phyloP scores from a whole-genome alignment of 2,329 filamentous ascomycete genomes.

The Colletotrichum eremochloae region DNA sequence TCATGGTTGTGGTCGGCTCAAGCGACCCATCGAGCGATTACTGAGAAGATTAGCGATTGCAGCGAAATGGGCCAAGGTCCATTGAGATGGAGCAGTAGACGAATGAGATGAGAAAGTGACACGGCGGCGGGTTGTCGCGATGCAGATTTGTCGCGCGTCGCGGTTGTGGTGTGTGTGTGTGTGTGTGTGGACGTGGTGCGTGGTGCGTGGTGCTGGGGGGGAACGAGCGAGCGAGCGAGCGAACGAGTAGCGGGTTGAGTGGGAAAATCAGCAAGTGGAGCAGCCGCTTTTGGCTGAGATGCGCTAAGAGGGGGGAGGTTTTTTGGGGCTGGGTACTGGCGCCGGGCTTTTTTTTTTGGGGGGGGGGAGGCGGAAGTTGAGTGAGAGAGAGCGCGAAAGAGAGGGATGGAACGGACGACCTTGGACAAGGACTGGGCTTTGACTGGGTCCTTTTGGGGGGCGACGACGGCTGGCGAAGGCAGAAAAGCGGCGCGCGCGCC shows the following conservation, averaged over 20 bases:
- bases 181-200: slow-evolving; percentile 47
- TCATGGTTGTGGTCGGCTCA: slow-evolving; percentile 70
- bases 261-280: slow-evolving; percentile 41
- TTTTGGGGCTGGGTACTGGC: slow-evolving; percentile 7
- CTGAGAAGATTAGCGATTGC: slow-evolving; percentile 62
- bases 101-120: slow-evolving; percentile 54
- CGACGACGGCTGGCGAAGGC: background rate
- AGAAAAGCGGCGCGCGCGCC: slow-evolving; percentile 16
- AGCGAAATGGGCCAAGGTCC: slow-evolving; percentile 55
- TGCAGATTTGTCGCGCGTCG: slow-evolving; percentile 42
- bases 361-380: background rate
- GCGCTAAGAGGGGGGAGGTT: slow-evolving; percentile 3
- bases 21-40: slow-evolving; percentile 62
- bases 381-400: background rate
- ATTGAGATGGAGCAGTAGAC: slow-evolving; percentile 55
- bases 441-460: slow-evolving; percentile 12
- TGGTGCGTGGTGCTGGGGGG: slow-evolving; percentile 20
- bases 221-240: slow-evolving; percentile 19
- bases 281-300: slow-evolving; percentile 31
- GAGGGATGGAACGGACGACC: too few species aligned
- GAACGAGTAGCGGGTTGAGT: slow-evolving; percentile 34
- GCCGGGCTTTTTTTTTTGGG: slow-evolving; percentile 6
- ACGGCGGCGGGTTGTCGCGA: slow-evolving; percentile 52
- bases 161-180: slow-evolving; percentile 40
- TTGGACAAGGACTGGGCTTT: slow-evolving; percentile 16